Percentiles rank a stretch among this genome's conserved stretches.
Conservation (phyloP, 305 asterid genomes). For the Fraxinus baroniana region DNA sequence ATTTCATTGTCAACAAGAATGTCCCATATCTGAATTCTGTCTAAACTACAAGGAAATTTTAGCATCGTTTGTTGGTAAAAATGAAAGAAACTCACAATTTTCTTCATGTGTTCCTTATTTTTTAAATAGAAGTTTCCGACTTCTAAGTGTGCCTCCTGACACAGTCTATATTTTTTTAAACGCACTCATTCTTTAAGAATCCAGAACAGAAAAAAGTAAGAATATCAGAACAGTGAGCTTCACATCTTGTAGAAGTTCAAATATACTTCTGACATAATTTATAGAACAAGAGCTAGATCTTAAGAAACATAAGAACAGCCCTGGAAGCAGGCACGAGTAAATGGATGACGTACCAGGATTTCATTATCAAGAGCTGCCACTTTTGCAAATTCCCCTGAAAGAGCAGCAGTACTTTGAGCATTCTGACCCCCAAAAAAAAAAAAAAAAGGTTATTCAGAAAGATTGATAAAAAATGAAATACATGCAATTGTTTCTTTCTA, state of each 20-base stretch:
- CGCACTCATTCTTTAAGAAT: background rate
- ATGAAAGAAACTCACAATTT: background rate
- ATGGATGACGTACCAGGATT: constrained; percentile 49
- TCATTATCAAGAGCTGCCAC: constrained; percentile 36
- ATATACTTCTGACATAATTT: background rate
- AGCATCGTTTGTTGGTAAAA: background rate
- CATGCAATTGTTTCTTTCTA: constrained; percentile 4
- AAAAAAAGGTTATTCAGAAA: constrained; percentile 5
- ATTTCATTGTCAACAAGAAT: background rate
- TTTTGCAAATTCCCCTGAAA: constrained; percentile 35
- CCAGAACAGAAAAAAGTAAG: background rate
- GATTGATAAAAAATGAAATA: background rate
- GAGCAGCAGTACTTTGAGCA: constrained; percentile 35
- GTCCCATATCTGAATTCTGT: background rate
- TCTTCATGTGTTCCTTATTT: background rate
- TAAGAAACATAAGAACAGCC: constrained; percentile 16
- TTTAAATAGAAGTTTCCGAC: background rate
- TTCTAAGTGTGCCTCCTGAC: background rate
- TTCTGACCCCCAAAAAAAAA: constrained; percentile 29
- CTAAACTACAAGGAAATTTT: background rate
- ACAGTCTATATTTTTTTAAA: background rate
- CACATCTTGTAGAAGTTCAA: constrained; percentile 4
- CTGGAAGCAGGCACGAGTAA: constrained; percentile 7
- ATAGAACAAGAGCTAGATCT: background rate
- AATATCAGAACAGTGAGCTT: background rate